Base-by-base conservation (phyloP, 495 filamentous ascomycete genomes). In the Neurospora pannonica region DNA sequence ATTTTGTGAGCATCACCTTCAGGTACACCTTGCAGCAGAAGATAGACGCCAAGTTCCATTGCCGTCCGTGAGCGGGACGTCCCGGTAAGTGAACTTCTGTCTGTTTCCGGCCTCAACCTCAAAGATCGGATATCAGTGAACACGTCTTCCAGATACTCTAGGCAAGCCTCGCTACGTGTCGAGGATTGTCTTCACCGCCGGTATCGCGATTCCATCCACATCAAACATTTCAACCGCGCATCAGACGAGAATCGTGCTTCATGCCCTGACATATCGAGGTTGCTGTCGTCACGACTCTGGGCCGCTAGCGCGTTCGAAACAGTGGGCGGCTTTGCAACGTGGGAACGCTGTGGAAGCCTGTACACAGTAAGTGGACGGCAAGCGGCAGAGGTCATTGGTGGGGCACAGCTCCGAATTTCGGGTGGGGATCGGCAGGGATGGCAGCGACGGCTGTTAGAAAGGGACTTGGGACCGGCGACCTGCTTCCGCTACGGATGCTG, bases 321-420 rank as follows among this genome's bases (percentile, higher is more conserved):
- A 28, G 24, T 60, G 24, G 48, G 48, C 11, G 48, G 48, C 13
- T 62, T 62, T 62, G 54, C 54, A 62, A 62, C 54, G 54, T 62
- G 24, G 54, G 54, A 62, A 67, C 54, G 54, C 54, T 34, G 54
- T 62, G 54, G 54, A 62, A 62, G 54, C 48, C 48, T 54, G 11
- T 54, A n/a, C n/a, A n/a, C n/a, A n/a, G n/a, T n/a, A 54, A 28
- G 48, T 54, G 48, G 48, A 54, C 48, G 48, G 48, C 48, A 24
- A 46, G 48, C 48, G 48, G 46, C 46, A 54, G 46, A 54, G 46
- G 21, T 34, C 54, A 34, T 67, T 71, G 48, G 71, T 70, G 24
- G 71, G 71, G 71, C 36, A 38, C 31, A 70, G 60, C 38, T 74
- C 70, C 73, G 40, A 71, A 19, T 62, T 71, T 71, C 42, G 73